These are phyloP conservation scores for Melastoma candidum DNA, from an alignment of 441 rosid species.

Conservation along the genomic window DNA sequence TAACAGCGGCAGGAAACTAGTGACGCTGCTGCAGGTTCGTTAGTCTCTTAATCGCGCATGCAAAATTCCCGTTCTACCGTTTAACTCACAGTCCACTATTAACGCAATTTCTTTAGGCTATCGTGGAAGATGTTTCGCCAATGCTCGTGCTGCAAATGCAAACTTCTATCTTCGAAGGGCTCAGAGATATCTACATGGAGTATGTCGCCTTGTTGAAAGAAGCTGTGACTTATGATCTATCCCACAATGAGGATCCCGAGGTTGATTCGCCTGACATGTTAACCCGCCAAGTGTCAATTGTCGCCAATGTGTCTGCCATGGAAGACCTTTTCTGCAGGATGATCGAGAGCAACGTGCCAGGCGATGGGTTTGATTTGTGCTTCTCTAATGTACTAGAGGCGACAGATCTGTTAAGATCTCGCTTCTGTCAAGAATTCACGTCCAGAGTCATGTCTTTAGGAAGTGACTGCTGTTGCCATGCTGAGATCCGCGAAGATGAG, in stretches of 20 bases:
- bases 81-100: not conserved
- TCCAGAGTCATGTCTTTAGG: slow-evolving; percentile 22
- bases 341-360: slow-evolving; percentile 24
- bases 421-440: slow-evolving; percentile 32
- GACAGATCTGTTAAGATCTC: slow-evolving; percentile 27
- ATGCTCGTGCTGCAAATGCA: slow-evolving; percentile 41
- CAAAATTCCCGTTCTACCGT: not conserved
- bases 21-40: slow-evolving; percentile 51
- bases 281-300: slow-evolving; percentile 34
- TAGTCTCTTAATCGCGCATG: not conserved
- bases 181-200: slow-evolving; percentile 34
- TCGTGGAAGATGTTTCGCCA: slow-evolving; percentile 30
- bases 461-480: slow-evolving; percentile 11
- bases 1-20: slow-evolving; percentile 47
- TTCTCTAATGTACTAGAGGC: slow-evolving; percentile 25
- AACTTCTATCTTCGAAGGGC: slow-evolving; percentile 31
- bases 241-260: slow-evolving; percentile 12
- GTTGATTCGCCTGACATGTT: slow-evolving; percentile 25
- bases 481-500: slow-evolving; percentile 11
- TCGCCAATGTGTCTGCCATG: slow-evolving; percentile 40
- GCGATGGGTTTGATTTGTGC: slow-evolving; percentile 23
- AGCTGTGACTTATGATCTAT: slow-evolving; percentile 20
- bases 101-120: slow-evolving; percentile 25
- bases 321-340: slow-evolving; percentile 26
- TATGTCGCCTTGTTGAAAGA: slow-evolving; percentile 36